Conservation (phyloP, 2,329 filamentous ascomycete species). For the Paecilomyces sp. region DNA sequence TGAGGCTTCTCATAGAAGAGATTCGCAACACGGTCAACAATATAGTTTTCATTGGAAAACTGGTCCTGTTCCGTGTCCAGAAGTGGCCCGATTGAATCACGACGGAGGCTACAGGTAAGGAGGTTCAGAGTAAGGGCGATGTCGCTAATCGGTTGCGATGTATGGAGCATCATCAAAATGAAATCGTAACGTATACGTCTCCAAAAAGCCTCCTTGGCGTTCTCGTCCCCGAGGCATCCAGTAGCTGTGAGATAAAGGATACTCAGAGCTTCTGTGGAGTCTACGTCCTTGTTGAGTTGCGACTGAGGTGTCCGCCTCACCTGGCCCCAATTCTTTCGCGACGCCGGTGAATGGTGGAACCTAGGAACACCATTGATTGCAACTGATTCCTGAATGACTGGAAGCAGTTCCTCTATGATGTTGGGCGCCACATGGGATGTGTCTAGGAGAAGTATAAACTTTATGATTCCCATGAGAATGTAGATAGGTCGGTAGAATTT, state of each 20-base stretch:
- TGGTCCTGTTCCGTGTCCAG: slow-evolving; percentile 31
- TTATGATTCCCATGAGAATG: slow-evolving; percentile 34
- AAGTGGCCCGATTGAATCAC: slow-evolving; percentile 50
- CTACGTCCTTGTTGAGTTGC: slow-evolving; percentile 41
- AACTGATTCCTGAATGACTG: slow-evolving; percentile 36
- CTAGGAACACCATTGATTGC: slow-evolving; percentile 51
- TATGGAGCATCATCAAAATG: slow-evolving; percentile 52
- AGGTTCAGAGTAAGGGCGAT: slow-evolving; percentile 50
- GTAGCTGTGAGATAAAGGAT: slow-evolving; percentile 48
- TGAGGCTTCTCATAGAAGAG: slow-evolving; percentile 50
- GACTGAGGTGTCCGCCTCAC: slow-evolving; percentile 33
- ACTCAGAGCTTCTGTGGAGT: slow-evolving; percentile 48
- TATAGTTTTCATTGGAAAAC: slow-evolving; percentile 35
- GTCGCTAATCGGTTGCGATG: slow-evolving; percentile 49
- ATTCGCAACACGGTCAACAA: slow-evolving; percentile 51
- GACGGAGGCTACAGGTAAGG: slow-evolving; percentile 48
- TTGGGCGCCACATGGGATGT: slow-evolving; percentile 26
- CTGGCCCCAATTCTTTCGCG: slow-evolving; percentile 30
- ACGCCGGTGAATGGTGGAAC: slow-evolving; percentile 38
- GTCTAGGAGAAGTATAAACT: slow-evolving; percentile 34
- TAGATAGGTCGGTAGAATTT: slow-evolving; percentile 40
- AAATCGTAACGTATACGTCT: slow-evolving; percentile 49
- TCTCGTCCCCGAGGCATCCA: slow-evolving; percentile 37
- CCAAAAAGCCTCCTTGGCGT: slow-evolving; percentile 47
- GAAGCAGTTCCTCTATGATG: slow-evolving; percentile 30